These are phyloP conservation scores for Mallotus nudiflorus DNA, from an alignment of 345 rosid species.

Conservation along the genomic window DNA sequence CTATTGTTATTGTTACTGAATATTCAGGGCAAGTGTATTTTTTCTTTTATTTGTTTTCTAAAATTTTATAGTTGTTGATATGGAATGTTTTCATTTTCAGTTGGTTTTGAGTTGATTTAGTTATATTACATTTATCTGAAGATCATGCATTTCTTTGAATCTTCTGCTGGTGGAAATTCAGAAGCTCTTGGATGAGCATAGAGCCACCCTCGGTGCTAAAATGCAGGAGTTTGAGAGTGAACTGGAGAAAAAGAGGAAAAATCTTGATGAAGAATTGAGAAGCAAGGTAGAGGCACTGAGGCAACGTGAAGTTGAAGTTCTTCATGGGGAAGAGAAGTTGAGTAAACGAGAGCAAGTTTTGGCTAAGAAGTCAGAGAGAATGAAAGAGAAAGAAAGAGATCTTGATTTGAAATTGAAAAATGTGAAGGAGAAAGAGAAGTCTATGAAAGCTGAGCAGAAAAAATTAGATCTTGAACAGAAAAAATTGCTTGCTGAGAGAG, in stretches of 20 bases:
- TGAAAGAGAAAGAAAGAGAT: constrained; percentile 75
- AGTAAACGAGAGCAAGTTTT: constrained; percentile 54
- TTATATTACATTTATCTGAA: constrained; percentile 4
- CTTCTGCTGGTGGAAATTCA: constrained; percentile 60
- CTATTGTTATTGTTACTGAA: not conserved
- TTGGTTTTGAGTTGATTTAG: not conserved
- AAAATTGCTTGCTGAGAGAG: constrained; percentile 52
- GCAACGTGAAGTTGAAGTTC: constrained; percentile 47
- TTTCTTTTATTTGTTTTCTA: not conserved
- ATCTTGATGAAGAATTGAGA: constrained; percentile 58
- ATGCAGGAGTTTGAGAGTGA: constrained; percentile 58
- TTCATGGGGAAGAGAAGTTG: constrained; percentile 57
- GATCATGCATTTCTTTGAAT: constrained; percentile 10
- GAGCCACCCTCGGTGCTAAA: constrained; percentile 47
- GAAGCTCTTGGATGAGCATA: constrained; percentile 67
- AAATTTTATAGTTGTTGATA: not conserved
- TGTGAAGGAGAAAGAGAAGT: constrained; percentile 58
- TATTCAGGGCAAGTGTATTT: not conserved
- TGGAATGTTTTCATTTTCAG: not conserved
- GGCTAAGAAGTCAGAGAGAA: constrained; percentile 50
- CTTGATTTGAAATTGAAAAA: constrained; percentile 55
- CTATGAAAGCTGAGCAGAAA: constrained; percentile 58
- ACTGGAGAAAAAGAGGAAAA: constrained; percentile 53
- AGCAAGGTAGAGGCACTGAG: constrained; percentile 47
- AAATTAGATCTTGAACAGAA: constrained; percentile 53